Conservation (phyloP, 176 grass and related monocot species). For the Aegilops umbellulata region DNA sequence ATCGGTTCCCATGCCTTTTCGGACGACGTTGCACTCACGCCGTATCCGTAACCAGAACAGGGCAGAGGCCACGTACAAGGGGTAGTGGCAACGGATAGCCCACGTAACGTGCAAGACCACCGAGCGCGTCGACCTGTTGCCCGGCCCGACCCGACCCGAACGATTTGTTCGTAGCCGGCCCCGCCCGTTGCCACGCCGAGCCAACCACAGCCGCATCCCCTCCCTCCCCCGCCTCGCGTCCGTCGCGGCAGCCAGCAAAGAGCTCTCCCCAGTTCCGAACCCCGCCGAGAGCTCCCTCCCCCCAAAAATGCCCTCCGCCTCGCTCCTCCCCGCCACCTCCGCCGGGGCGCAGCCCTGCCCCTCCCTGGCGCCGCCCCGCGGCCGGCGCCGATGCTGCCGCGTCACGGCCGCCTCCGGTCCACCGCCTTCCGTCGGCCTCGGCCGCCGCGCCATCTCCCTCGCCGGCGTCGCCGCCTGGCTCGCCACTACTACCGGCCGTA, state of each 20-base stretch:
- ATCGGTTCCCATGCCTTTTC: too few species aligned
- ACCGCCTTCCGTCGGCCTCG: background rate
- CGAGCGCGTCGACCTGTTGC: background rate
- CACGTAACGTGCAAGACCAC: background rate
- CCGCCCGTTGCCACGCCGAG: background rate
- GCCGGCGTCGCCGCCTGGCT: slow-evolving; percentile 38
- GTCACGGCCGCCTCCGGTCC: background rate
- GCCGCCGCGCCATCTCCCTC: slow-evolving; percentile 40
- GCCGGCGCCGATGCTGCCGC: background rate
- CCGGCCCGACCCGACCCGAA: background rate
- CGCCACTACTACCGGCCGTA: slow-evolving; percentile 21
- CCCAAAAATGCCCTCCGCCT: slow-evolving; percentile 13
- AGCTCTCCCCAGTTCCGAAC: background rate
- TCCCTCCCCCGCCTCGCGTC: background rate
- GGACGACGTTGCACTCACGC: too few species aligned
- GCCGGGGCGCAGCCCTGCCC: slow-evolving; percentile 16
- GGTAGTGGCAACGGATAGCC: background rate
- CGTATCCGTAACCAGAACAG: too few species aligned
- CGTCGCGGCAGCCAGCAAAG: background rate
- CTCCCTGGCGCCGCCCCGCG: background rate
- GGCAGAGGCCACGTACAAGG: background rate
- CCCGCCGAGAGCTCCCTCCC: background rate
- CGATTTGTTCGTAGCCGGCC: background rate
- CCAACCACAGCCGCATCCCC: background rate
- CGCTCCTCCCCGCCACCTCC: slow-evolving; percentile 35